A percentile compares a stretch with the other conserved stretches of the same genome.
phyloP scores from a whole-genome alignment of 176 grass and related monocot species.

The Cenchrus americanus region DNA sequence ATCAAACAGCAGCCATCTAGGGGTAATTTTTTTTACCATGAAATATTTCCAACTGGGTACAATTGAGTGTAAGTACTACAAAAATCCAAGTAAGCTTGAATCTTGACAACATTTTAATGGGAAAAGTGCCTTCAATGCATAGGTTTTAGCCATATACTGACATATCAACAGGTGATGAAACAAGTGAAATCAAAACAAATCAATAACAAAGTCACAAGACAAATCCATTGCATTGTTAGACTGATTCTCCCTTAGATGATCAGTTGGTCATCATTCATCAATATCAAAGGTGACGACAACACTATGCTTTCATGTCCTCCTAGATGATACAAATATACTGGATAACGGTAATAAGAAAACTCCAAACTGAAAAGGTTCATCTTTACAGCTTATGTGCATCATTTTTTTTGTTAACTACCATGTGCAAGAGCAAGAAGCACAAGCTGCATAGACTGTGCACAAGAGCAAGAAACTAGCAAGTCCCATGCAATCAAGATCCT shows the following conservation, averaged over 20 bases:
- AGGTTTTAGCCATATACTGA: background rate
- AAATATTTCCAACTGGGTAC: background rate
- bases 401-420: too few species aligned
- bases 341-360: too few species aligned
- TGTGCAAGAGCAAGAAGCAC: too few species aligned
- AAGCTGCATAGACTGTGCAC: too few species aligned
- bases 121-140: background rate
- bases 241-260: background rate
- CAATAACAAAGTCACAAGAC: background rate
- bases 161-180: background rate
- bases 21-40: background rate
- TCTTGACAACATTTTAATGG: background rate
- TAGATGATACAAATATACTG: too few species aligned
- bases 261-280: too few species aligned
- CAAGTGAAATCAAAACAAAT: constrained; percentile 2
- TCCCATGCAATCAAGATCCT: background rate
- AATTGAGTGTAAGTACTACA: background rate
- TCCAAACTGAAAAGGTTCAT: too few species aligned
- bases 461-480: background rate
- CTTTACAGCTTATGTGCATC: too few species aligned
- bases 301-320: too few species aligned
- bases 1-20: constrained; percentile 1
- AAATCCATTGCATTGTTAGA: background rate
- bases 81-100: background rate
- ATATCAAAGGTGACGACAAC: too few species aligned